A percentile compares a stretch with the other conserved stretches of the same genome.
Conservation (phyloP, 805 yeast genomes). For the Ogataea trehaloabstinens region DNA sequence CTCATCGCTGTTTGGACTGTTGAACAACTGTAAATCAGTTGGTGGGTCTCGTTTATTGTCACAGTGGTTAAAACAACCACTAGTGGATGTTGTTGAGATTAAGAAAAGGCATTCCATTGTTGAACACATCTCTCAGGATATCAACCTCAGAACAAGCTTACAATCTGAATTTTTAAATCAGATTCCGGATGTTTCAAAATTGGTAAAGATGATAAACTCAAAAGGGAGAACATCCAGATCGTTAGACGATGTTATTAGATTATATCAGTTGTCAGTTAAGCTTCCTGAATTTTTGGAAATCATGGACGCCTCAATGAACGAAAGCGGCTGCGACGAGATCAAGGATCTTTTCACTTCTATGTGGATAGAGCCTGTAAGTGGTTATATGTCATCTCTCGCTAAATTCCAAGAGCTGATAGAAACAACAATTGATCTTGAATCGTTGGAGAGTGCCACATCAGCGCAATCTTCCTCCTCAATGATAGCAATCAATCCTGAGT, state of each 20-base stretch:
- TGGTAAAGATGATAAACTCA: constrained; percentile 63
- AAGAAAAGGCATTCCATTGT: constrained; percentile 71
- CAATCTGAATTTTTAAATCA: constrained; percentile 64
- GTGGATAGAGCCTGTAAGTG: constrained; percentile 60
- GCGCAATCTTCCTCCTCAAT: constrained; percentile 28
- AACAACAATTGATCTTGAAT: constrained; percentile 84
- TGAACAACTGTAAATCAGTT: constrained; percentile 83
- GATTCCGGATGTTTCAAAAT: constrained; percentile 80
- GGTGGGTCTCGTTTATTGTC: constrained; percentile 88
- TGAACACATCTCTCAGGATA: constrained; percentile 67
- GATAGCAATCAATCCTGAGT: constrained; percentile 83
- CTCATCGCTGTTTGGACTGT: constrained; percentile 70
- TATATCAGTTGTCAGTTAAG: constrained; percentile 73
- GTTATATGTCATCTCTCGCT: constrained; percentile 47
- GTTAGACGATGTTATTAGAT: constrained; percentile 84
- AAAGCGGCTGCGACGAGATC: constrained; percentile 19
- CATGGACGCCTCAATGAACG: constrained; percentile 43
- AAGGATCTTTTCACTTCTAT: constrained; percentile 40
- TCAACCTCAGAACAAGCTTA: constrained; percentile 60
- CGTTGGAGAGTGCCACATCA: constrained; percentile 72
- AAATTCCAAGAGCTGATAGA: constrained; percentile 86
- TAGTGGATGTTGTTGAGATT: constrained; percentile 62
- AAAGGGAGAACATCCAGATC: constrained; percentile 43
- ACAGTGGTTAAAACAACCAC: constrained; percentile 96
- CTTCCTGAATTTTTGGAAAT: constrained; percentile 67